Conservation (phyloP, 257 asterid genomes). For the Solanum peruvianum region DNA sequence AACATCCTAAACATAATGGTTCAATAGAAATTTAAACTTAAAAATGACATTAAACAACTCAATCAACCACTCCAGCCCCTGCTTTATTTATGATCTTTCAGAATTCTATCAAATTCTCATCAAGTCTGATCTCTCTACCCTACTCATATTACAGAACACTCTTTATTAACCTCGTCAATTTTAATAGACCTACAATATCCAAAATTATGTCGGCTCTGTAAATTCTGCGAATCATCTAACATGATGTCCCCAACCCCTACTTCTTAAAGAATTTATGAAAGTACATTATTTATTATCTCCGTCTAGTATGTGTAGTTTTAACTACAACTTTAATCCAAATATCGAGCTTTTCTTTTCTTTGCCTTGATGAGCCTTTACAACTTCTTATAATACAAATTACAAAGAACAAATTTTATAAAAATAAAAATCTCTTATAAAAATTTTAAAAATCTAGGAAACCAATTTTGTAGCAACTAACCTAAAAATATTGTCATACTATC, state of each 20-base stretch:
- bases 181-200: not conserved
- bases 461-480: not conserved
- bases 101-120: too few species aligned
- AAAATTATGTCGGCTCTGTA: not conserved
- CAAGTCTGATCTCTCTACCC: too few species aligned
- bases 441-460: not conserved
- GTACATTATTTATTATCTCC: not conserved
- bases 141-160: not conserved
- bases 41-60: not conserved
- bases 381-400: too few species aligned
- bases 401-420: too few species aligned
- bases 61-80: not conserved
- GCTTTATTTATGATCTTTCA: too few species aligned
- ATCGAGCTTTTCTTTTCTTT: too few species aligned
- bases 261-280: too few species aligned
- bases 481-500: not conserved
- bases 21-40: not conserved
- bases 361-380: not conserved
- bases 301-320: not conserved
- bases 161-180: not conserved
- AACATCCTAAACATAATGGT: not conserved
- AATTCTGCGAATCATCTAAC: not conserved
- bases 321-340: not conserved
- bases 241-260: not conserved
- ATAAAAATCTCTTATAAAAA: too few species aligned